Evolutionary conservation across 768 basidiomycete species (phyloP), one percentile per base, ranked within the genome.

Genomic region (Chalciporus sphaerocephalus): DNA sequence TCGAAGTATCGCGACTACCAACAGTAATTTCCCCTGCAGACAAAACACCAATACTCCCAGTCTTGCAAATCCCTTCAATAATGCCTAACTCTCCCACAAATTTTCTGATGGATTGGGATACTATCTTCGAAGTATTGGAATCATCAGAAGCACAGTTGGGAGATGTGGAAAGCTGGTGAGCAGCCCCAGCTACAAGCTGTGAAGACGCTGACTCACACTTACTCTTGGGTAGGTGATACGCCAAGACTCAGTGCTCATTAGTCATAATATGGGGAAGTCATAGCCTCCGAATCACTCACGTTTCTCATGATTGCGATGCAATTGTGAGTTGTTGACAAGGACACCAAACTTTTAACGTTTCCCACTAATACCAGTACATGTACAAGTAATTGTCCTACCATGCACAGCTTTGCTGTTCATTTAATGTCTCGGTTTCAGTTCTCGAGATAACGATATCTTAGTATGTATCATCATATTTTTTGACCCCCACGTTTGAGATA

Each of bases 71-170:
- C 2, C 48, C 51, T 24, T 43, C 52, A 18, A 24, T 36, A 11
- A 7, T 40, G 16, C 4, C 44, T 18, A 44, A 9, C 17, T 49
- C 63, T 6, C 53, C 60, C 0, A 47, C 51, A 30, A 50, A 59
- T 23, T 55, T 47, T 13, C 58, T 40, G 15, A 42, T 65, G 10
- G 65, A 65, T 34, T 65, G 64, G 64, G 65, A 65, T 36, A 42
- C 24, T 13, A 65, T 65, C 48, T 65, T 67, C 33, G 59, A 65
- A n/a, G 22, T 59, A 18, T 38, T 65, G 32, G 62, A 46, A 18
- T 53, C 47, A 32, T 51, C 55, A 11, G 33, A 50, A 4, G 17
- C 15, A 30, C 12, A 13, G 20, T 18, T 13, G 9, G 42, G 42
- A 20, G 15, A 8, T 16, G 9, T n/a, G 8, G 27, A 28, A 25